These are phyloP conservation scores for Pseudogymnoascus sp. DNA, from an alignment of 2,329 filamentous ascomycete species.

Conservation along the genomic window DNA sequence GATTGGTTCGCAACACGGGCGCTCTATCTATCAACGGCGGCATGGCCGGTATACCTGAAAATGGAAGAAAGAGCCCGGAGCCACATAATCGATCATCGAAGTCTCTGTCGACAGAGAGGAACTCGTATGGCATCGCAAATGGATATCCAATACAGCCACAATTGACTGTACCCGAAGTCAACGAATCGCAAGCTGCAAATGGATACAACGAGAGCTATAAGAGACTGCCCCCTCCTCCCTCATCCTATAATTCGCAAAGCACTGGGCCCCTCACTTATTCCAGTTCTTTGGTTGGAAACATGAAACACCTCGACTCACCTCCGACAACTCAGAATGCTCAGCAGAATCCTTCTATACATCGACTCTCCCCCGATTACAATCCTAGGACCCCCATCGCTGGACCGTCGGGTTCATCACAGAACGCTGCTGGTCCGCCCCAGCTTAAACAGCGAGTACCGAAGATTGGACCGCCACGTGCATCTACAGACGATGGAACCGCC, in stretches of 20 bases:
- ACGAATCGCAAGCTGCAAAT: conserved; percentile 21
- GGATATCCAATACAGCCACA: conserved; percentile 19
- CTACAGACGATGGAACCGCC: conserved; percentile 63
- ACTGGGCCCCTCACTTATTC: conserved; percentile 30
- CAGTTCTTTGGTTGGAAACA: conserved; percentile 26
- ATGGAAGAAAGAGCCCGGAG: conserved; percentile 28
- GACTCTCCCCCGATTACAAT: conserved; percentile 52
- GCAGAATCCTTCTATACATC: conserved; percentile 39
- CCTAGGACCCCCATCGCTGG: conserved; percentile 42
- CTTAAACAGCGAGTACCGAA: conserved; percentile 82
- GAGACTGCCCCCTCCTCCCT: conserved; percentile 21
- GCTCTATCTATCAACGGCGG: conserved; percentile 27
- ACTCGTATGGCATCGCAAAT: conserved; percentile 27
- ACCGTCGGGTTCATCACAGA: background rate
- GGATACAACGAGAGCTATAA: conserved; percentile 23
- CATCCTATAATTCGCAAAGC: conserved; percentile 27
- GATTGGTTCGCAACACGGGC: conserved; percentile 28
- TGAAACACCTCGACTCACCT: conserved; percentile 23
- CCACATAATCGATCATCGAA: conserved; percentile 24
- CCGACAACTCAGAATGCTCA: conserved; percentile 24
- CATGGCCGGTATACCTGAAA: conserved; percentile 24
- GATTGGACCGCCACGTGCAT: conserved; percentile 55
- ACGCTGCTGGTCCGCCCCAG: conserved; percentile 40
- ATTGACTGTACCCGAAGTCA: conserved; percentile 16
- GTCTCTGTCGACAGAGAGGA: conserved; percentile 25